phyloP scores from a whole-genome alignment of 495 filamentous ascomycete species.

The Neurospora sp. region DNA sequence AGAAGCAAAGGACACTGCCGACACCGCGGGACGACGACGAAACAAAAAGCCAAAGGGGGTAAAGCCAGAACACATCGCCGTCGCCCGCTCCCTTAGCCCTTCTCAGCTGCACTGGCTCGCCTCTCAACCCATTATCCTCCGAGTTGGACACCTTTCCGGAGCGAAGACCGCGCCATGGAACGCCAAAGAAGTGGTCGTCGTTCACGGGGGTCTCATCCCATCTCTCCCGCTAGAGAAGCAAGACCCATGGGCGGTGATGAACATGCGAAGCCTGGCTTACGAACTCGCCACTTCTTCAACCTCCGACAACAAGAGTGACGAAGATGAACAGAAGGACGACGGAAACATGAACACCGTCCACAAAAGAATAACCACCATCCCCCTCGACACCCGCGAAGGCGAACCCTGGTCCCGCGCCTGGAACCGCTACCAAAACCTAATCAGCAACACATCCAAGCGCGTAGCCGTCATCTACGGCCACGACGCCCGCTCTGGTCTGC shows the following conservation, averaged over 20 bases:
- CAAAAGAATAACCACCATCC: constrained; percentile 38
- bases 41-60: constrained; percentile 6
- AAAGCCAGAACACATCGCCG: constrained; percentile 18
- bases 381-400: constrained; percentile 46
- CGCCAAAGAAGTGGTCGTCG: constrained; percentile 56
- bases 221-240: constrained; percentile 60
- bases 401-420: constrained; percentile 58
- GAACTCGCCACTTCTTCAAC: background rate
- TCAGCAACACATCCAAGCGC: constrained; percentile 10
- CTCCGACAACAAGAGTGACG: background rate
- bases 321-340: background rate
- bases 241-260: constrained; percentile 77
- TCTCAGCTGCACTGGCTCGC: constrained; percentile 62
- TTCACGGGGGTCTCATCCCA: constrained; percentile 78
- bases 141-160: constrained; percentile 46
- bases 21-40: constrained; percentile 10
- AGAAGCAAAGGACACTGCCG: constrained; percentile 1
- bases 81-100: constrained; percentile 26
- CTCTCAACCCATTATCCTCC: constrained; percentile 63
- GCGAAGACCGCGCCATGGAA: constrained; percentile 21
- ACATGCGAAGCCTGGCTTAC: constrained; percentile 65
- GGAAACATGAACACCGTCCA: background rate
- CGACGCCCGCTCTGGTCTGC: constrained; percentile 62
- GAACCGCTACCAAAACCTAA: constrained; percentile 26
- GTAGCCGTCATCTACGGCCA: constrained; percentile 74